Base-by-base conservation (phyloP, 2,329 filamentous ascomycete species). In the Aureobasidium namibiae region DNA sequence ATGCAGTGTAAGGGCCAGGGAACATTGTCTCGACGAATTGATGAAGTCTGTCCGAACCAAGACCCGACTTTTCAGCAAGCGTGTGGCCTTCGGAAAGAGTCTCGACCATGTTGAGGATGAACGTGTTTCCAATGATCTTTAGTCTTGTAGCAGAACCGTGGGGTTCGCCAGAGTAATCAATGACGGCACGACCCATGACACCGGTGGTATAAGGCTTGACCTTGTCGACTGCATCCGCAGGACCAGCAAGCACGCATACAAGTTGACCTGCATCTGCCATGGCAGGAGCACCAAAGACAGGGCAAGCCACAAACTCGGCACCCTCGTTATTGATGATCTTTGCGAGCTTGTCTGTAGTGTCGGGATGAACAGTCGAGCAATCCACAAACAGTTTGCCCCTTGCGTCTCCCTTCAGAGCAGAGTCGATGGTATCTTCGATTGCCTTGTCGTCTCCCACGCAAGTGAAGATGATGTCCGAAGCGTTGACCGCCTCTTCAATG, bases 101-200 rank as follows among this genome's bases (percentile, higher is more conserved):
- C 68, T 91, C 87, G 24, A 92, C 82, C 81, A 92, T 92, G 75
- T 89, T 88, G 41, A 95, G 71, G 66, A 96, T 81, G 70, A 96
- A 92, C 0, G 88, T 89, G 73, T 96, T 96, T 60, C 92, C 91
- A 10, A 95, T 80, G 21, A 96, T 78, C 74, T 96, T 94, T 49
- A 95, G 77, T 46, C 84, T 81, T 1, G 84, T 81, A 4, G 90
- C 85, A 56, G 84, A 83, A 56, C 86, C 82, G 50, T 86, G 84
- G 1, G 86, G 81, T 72, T 89, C 81, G 63, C 81, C 84, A 45
- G 80, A 79, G 71, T 90, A 86, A 69, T 92, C 84, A 61, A 95
- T 85, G 63, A 85, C 82, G 1, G 79, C 81, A 34, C 82, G 80
- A 2, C 85, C 82, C 67, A 87, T 89, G 16, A 94, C 88, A 58